Base-by-base conservation (phyloP, 331 rosid genomes). In the Pyracantha coccinea region DNA sequence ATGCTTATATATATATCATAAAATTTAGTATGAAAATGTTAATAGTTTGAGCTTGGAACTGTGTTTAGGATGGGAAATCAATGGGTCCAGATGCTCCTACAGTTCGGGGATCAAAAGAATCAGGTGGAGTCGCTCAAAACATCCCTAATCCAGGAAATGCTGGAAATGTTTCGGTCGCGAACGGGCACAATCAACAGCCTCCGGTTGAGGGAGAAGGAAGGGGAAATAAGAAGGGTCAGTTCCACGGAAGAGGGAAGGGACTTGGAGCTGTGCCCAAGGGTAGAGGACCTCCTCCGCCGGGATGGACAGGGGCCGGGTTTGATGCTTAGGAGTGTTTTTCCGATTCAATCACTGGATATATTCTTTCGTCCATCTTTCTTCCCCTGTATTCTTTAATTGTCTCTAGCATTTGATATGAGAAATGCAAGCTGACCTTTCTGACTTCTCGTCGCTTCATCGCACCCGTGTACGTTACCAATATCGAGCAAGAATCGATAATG, bases 231-330 rank as follows among this genome's bases (percentile, higher is more conserved):
- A 91, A 87, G 81, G 82, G 59, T 31, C 91, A 84, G 80, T 74
- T 84, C 65, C 97, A 88, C 35, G 79, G 85, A 67, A 89, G 89
- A 85, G 98, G 95, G 80, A 94, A 79, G 81, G 97, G 92, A 87
- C 80, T 90, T 32, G 97, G 96, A 62, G 97, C 88, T 15, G 87
- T 85, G 83, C 77, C 94, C 24, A 91, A 87, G 82, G 90, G 96
- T 59, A 91, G 91, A 72, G 84, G 82, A 83, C 66, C 97, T 82
- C 74, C 88, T 8, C 87, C 81, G 53, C 78, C 96, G 69, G 97
- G 91, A 44, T 93, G 98, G 97, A 91, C 96, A 32, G 98, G 97
- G 32, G 84, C 97, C 54, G 98, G 97, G 75, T 93, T 91, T 80
- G 96, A 94, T 65, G 98, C 89, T 66, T 85, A 76, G 71, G 60